Evolutionary conservation across 139 green algal genomes (phyloP), one percentile per base, ranked within the genome.

Genomic region (Chlorella sp.): DNA sequence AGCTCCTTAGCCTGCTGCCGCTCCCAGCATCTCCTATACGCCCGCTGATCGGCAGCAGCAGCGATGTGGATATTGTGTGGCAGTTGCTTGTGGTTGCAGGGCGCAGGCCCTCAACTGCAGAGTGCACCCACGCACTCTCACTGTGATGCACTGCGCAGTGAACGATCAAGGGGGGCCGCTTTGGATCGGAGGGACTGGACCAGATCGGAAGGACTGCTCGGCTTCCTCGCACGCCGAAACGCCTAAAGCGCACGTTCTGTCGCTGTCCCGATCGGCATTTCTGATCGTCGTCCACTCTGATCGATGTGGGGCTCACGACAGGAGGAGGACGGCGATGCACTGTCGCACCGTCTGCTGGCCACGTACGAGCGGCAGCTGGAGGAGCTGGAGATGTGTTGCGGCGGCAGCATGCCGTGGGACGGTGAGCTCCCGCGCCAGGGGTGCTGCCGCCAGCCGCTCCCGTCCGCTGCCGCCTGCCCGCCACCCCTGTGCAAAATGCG

Each of bases 351-450:
- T 1, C 72, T 64, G 42, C 19, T 77, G 33, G 23, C 8, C 8
- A 6, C 36, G 31, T 77, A 65, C 29, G 72, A 71, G 14, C 19
- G 21, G 6, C 72, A 77, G 72, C 71, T 77, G 33, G 23, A 38
- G 21, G 72, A 71, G 3, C 8, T 70, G 17, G 60, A 70, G 31
- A 31, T 33, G 8, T 70, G 36, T 14, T 64, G 29, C 23, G 19
- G 8, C 27, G 41, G 41, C 58, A 41, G 8, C 12, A n/a, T 31
- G 5, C 41, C 38, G 11, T 71, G 64, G 64, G 64, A 71, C 42
- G 64, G 64, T 71, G 42, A 40, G 58, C 23, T 61, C 53, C 19
- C 7, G 38, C 14, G 45, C 12, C 45, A 53, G 58, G n/a, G n/a
- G n/a, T n/a, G n/a, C 58, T 64, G 58, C 15, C 19, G 29, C 53